Percentiles rank a stretch among this genome's conserved stretches.
Conservation (phyloP, 2,329 filamentous ascomycete species). For the Colletotrichum sublineola region DNA sequence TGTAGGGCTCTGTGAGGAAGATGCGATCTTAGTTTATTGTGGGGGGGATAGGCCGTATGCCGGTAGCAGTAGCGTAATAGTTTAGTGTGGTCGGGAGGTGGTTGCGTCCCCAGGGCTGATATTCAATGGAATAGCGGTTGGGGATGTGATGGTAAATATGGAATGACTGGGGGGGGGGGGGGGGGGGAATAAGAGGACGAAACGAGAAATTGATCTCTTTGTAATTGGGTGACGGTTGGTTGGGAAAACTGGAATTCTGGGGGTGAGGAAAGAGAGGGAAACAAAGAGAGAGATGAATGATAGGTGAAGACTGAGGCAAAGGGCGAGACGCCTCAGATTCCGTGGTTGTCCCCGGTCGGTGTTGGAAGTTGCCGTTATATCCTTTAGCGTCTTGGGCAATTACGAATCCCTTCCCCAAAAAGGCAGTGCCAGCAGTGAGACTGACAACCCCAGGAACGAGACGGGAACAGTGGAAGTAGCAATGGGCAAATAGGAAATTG, state of each 20-base stretch:
- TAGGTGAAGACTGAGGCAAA: conserved; percentile 15
- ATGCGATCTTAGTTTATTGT: conserved; percentile 38
- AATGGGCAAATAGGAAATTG: conserved; percentile 24
- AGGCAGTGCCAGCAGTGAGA: conserved; percentile 37
- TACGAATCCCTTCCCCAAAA: conserved; percentile 41
- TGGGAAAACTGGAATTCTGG: conserved; percentile 20
- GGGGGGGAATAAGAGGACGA: background rate
- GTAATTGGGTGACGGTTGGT: conserved; percentile 3
- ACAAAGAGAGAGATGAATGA: conserved; percentile 22
- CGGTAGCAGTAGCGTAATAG: background rate
- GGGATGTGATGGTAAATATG: conserved; percentile 16
- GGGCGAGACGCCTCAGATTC: conserved; percentile 29
- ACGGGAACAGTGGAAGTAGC: conserved; percentile 22
- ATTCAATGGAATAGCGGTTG: conserved; percentile 26
- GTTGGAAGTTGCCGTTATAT: conserved; percentile 39
- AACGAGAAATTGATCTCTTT: conserved; percentile 27
- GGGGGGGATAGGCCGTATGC: conserved; percentile 12
- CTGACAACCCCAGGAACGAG: conserved; percentile 36
- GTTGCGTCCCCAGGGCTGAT: conserved; percentile 18
- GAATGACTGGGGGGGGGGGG: background rate
- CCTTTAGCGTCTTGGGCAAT: conserved; percentile 44
- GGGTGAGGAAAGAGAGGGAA: conserved; percentile 1
- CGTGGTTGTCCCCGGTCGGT: background rate
- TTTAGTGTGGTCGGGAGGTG: conserved; percentile 3
- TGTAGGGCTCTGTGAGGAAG: conserved; percentile 31